Conservation (phyloP, 2,329 filamentous ascomycete species). For the Ophiocordyceps sinensis region DNA sequence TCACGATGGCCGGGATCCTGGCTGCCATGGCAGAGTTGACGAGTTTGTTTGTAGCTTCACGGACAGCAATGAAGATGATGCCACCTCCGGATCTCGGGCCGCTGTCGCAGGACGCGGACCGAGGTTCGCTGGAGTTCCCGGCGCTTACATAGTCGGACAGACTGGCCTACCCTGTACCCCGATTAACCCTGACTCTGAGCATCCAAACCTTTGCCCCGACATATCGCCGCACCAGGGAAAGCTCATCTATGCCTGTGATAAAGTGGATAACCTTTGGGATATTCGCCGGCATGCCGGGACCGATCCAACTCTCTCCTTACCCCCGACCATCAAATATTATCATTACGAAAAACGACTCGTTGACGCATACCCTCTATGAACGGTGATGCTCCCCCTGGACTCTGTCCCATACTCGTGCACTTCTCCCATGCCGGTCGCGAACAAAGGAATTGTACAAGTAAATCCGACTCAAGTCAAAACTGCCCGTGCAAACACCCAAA, state of each 20-base stretch:
- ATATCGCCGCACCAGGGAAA: conserved; percentile 5
- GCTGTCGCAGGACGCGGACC: not conserved
- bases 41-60: not conserved
- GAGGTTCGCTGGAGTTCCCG: too few relatives aligned
- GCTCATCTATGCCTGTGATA: not conserved
- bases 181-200: too few relatives aligned
- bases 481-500: conserved; percentile 4
- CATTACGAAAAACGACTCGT: not conserved
- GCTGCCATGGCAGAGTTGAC: conserved; percentile 13
- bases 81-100: not conserved
- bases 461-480: not conserved
- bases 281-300: not conserved
- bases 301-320: too few relatives aligned
- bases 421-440: not conserved
- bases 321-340: not conserved
- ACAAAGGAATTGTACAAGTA: not conserved
- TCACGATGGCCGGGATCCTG: conserved; percentile 18
- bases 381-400: not conserved
- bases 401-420: not conserved
- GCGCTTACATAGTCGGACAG: too few relatives aligned
- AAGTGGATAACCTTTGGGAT: not conserved
- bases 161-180: too few relatives aligned
- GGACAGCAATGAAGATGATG: not conserved
- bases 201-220: conserved; percentile 2
- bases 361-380: not conserved